These are phyloP conservation scores for Xylaria polymorpha DNA, from an alignment of 2,329 filamentous ascomycete genomes.

Conservation along the genomic window DNA sequence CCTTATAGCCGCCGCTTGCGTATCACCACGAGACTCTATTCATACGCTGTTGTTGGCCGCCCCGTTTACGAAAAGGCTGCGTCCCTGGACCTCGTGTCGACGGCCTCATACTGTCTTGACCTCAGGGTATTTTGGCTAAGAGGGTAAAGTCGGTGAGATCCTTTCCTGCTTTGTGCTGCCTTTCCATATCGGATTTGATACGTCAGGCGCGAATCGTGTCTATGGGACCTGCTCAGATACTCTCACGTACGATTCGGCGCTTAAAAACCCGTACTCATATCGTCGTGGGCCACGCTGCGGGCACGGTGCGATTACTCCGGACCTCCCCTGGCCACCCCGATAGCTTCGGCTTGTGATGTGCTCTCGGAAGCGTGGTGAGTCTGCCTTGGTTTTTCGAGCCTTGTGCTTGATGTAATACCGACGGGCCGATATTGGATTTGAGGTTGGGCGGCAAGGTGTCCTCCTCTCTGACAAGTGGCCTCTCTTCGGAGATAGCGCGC, in stretches of 20 bases:
- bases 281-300: conserved; percentile 20
- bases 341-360: conserved; percentile 26
- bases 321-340: conserved; percentile 28
- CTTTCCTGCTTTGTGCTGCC: conserved; percentile 27
- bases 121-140: conserved; percentile 26
- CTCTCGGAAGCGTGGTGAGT: conserved; percentile 26
- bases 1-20: conserved; percentile 25
- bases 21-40: conserved; percentile 32
- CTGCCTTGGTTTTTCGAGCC: conserved; percentile 18
- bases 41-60: conserved; percentile 22
- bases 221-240: conserved; percentile 26
- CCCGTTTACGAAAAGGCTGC: conserved; percentile 8
- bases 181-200: conserved; percentile 24
- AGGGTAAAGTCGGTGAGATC: conserved; percentile 34
- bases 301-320: conserved; percentile 18
- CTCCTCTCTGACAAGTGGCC: conserved; percentile 26
- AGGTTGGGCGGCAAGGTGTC: conserved; percentile 29
- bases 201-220: neutral
- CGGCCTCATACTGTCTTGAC: conserved; percentile 20
- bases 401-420: conserved; percentile 4
- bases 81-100: conserved; percentile 32
- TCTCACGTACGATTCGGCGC: conserved; percentile 12
- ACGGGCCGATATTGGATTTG: conserved; percentile 22
- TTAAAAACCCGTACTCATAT: conserved; percentile 10
- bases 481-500: conserved; percentile 30